These are phyloP conservation scores for Fusarium kyushuense DNA, from an alignment of 2,329 filamentous ascomycete genomes.

Conservation along the genomic window DNA sequence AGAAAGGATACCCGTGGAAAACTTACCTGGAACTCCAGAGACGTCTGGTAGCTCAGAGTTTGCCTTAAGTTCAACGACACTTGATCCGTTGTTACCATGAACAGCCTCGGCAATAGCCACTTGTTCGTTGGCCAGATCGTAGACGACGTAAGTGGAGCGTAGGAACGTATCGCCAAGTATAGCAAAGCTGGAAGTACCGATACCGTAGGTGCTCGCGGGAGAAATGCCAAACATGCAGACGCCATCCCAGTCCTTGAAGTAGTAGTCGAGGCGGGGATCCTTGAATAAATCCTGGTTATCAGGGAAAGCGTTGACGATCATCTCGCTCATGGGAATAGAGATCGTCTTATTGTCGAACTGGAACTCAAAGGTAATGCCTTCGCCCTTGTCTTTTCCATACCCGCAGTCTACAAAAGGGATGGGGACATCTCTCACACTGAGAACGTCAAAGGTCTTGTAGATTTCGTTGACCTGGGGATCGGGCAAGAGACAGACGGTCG, in stretches of 20 bases:
- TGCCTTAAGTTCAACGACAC: constrained; percentile 60
- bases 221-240: constrained; percentile 69
- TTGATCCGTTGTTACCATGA: constrained; percentile 58
- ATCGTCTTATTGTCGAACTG: constrained; percentile 63
- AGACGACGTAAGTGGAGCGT: constrained; percentile 68
- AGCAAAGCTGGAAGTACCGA: constrained; percentile 50
- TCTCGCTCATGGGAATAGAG: constrained; percentile 64
- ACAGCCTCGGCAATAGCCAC: constrained; percentile 67
- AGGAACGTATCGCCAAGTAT: constrained; percentile 71
- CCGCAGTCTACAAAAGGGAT: constrained; percentile 66
- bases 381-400: constrained; percentile 58
- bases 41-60: constrained; percentile 56
- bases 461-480: constrained; percentile 65
- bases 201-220: constrained; percentile 53
- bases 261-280: constrained; percentile 50
- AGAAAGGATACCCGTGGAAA: background rate
- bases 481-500: constrained; percentile 77
- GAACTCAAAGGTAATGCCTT: constrained; percentile 63
- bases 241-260: constrained; percentile 55
- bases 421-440: constrained; percentile 55
- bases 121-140: constrained; percentile 64
- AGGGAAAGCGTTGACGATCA: constrained; percentile 61
- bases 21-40: constrained; percentile 58
- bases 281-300: constrained; percentile 55
- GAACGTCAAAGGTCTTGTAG: constrained; percentile 65